Evolutionary conservation across 2,329 filamentous ascomycete genomes (phyloP).

Genomic region (Aspergillus sp.): DNA sequence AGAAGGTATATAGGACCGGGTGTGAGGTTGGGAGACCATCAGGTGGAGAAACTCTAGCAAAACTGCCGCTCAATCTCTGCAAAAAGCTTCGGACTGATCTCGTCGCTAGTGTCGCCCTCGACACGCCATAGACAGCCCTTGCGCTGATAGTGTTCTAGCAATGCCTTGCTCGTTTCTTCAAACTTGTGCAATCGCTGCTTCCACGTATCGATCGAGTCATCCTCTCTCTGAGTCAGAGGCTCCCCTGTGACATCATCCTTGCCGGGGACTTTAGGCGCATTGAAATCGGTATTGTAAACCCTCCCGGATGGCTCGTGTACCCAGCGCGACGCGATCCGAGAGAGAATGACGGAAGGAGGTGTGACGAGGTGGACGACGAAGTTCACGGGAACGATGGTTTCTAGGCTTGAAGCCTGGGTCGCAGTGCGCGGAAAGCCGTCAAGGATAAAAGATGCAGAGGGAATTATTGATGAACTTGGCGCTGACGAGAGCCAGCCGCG

Average conservation of each 20-base stretch:
- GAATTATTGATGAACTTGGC: slow-evolving; percentile 59
- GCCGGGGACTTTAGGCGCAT: slow-evolving; percentile 77
- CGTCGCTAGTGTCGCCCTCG: slow-evolving; percentile 84
- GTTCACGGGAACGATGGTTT: slow-evolving; percentile 87
- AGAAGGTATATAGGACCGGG: slow-evolving; percentile 12
- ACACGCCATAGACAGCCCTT: slow-evolving; percentile 85
- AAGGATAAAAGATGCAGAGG: slow-evolving; percentile 85
- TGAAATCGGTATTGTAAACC: slow-evolving; percentile 94
- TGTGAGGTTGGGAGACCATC: too few relatives aligned
- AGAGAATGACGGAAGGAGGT: slow-evolving; percentile 80
- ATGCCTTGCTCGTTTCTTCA: slow-evolving; percentile 77
- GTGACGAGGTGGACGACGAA: slow-evolving; percentile 85
- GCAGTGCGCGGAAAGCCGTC: slow-evolving; percentile 94
- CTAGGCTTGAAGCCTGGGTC: slow-evolving; percentile 73
- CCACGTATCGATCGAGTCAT: slow-evolving; percentile 88
- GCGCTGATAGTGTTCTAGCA: slow-evolving; percentile 85
- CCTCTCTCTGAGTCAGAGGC: slow-evolving; percentile 73
- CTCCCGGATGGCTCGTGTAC: slow-evolving; percentile 88
- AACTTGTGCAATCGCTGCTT: slow-evolving; percentile 78
- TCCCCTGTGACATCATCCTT: slow-evolving; percentile 92
- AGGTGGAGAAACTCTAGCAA: slow-evolving; percentile 27
- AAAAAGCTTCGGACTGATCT: slow-evolving; percentile 90
- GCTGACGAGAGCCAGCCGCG: slow-evolving; percentile 73
- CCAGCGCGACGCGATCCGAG: slow-evolving; percentile 89
- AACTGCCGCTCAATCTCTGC: slow-evolving; percentile 80